Conservation (phyloP, 768 basidiomycete species). For the Coprinopsis sp. region DNA sequence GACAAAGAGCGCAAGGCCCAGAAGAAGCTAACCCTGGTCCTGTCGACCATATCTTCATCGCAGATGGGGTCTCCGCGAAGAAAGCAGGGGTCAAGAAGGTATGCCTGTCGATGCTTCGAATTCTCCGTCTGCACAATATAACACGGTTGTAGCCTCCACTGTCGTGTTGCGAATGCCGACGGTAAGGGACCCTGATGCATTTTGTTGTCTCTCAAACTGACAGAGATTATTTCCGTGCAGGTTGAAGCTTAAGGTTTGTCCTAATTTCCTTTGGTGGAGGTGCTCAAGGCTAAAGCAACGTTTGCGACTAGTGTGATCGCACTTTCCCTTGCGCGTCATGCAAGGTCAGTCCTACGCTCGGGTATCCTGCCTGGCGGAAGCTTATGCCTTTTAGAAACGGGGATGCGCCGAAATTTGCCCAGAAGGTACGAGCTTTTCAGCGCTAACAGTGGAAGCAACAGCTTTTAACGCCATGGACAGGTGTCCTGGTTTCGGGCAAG, state of each 20-base stretch:
- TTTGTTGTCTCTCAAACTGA: slow-evolving; percentile 9
- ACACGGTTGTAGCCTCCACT: slow-evolving; percentile 38
- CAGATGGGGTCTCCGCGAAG: slow-evolving; percentile 42
- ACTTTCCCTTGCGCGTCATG: slow-evolving; percentile 47
- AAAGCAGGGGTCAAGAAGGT: slow-evolving; percentile 48
- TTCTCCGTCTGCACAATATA: slow-evolving; percentile 3
- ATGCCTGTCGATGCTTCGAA: slow-evolving; percentile 10
- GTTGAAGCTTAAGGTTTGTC: slow-evolving; percentile 54
- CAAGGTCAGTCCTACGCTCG: slow-evolving; percentile 23
- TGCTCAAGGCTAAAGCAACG: slow-evolving; percentile 12
- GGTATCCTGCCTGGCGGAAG: slow-evolving; percentile 1
- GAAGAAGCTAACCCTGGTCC: slow-evolving; percentile 23
- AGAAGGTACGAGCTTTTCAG: slow-evolving; percentile 37
- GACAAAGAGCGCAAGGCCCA: neutral
- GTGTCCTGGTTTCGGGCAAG: slow-evolving; percentile 61
- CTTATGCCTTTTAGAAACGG: slow-evolving; percentile 40
- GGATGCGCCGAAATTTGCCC: slow-evolving; percentile 66
- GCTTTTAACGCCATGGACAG: slow-evolving; percentile 23
- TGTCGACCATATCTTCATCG: slow-evolving; percentile 48
- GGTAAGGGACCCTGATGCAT: slow-evolving; percentile 27
- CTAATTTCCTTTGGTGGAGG: slow-evolving; percentile 10
- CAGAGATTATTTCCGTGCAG: slow-evolving; percentile 16
- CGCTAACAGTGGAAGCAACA: neutral
- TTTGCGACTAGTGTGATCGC: slow-evolving; percentile 40
- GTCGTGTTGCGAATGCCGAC: slow-evolving; percentile 60